A percentile compares a stretch with the other conserved stretches of the same genome.
Evolutionary conservation across 2,329 filamentous ascomycete species (phyloP).

Genomic region (Neocucurbitaria cava): DNA sequence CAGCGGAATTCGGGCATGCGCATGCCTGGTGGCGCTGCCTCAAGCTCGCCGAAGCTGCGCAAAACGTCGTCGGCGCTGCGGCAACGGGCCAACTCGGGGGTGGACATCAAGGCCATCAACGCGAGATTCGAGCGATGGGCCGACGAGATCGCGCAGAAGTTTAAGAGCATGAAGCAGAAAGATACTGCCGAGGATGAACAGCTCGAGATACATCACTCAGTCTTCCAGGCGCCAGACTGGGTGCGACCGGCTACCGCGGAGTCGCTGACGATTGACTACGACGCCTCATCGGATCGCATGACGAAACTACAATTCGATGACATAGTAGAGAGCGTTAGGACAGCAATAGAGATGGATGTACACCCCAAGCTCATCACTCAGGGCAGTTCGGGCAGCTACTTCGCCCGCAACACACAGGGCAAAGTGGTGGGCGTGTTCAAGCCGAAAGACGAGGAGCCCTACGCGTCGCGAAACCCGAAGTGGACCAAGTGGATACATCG

Average conservation of each 20-base stretch:
- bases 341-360: conserved; percentile 86
- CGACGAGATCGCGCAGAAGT: conserved; percentile 95
- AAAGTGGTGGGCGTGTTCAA: conserved; percentile 99
- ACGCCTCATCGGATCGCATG: conserved; percentile 70
- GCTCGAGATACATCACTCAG: conserved; percentile 95
- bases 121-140: conserved; percentile 94
- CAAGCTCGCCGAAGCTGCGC: conserved; percentile 41
- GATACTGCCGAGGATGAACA: conserved; percentile 78
- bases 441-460: conserved; percentile 98
- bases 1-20: conserved; percentile 54
- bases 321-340: conserved; percentile 86
- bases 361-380: conserved; percentile 97
- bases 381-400: conserved; percentile 97
- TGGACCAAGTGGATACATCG: conserved; percentile 99
- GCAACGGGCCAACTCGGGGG: conserved; percentile 79
- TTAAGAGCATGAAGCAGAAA: conserved; percentile 83
- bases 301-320: conserved; percentile 83
- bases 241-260: conserved; percentile 81
- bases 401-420: conserved; percentile 87
- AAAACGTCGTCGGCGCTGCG: conserved; percentile 50
- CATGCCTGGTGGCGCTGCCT: conserved; percentile 41
- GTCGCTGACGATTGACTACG: conserved; percentile 66
- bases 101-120: conserved; percentile 98
- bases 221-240: conserved; percentile 92
- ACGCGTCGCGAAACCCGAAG: conserved; percentile 95